phyloP scores from a whole-genome alignment of 1,139 yeast genomes.

The Candida sp. region DNA sequence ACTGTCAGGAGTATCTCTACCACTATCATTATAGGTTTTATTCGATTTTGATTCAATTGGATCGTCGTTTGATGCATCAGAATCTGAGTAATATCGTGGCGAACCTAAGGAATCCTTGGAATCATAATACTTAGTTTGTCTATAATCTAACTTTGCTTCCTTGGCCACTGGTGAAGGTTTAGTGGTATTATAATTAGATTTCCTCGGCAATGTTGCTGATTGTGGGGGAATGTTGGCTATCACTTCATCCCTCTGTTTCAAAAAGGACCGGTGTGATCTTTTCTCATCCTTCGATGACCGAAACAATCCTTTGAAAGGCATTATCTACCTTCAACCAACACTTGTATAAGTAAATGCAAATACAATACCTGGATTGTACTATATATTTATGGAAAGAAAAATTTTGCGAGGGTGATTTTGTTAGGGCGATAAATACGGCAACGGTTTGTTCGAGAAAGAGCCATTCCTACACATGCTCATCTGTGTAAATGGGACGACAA shows the following conservation, averaged over 20 bases:
- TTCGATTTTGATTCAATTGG: not conserved
- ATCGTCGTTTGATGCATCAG: not conserved
- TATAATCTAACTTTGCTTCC: not conserved
- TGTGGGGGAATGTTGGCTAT: not conserved
- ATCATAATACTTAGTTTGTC: not conserved
- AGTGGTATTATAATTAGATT: not conserved
- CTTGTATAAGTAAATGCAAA: not conserved
- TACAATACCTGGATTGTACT: not conserved
- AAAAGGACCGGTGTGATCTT: not conserved
- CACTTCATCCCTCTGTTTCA: not conserved
- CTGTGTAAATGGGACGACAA: not conserved
- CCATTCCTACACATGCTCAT: not conserved
- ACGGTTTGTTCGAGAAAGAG: not conserved
- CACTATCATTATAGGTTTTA: too few species aligned
- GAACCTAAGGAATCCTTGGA: not conserved
- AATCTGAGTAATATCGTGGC: not conserved
- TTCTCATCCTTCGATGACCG: not conserved
- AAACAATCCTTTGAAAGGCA: constrained; percentile 2
- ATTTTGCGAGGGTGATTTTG: not conserved
- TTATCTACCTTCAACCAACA: not conserved
- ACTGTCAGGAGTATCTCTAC: not conserved
- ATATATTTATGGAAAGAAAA: not conserved
- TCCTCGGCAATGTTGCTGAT: not conserved
- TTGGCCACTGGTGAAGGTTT: not conserved
- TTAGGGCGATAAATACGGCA: not conserved